Base-by-base conservation (phyloP, 768 basidiomycete species). In the Trametes cubensis region DNA sequence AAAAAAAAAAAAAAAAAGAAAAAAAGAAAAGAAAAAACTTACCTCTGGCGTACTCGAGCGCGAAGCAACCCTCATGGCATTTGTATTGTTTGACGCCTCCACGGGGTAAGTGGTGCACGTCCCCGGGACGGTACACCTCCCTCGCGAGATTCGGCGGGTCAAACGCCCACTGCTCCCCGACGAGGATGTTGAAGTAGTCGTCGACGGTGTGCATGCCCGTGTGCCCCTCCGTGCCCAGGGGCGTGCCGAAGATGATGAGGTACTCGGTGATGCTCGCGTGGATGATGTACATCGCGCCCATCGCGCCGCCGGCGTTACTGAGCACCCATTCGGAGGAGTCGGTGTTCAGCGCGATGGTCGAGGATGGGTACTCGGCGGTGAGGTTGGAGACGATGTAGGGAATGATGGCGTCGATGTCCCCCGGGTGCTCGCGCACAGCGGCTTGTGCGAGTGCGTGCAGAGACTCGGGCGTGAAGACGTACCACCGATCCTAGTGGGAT, bases 261-360 rank as follows among this genome's bases (percentile, higher is more conserved):
- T 96, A 99, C 79, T 99, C 97, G 11, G 96, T 98, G 69, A 99
- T 88, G 76, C 87, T 90, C 18, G 96, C 94, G 70, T 98, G 97
- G 66, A 98, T 92, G 76, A 98, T 83, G 74, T 95, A 97, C 96
- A 99, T 98, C 38, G 89, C 89, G 45, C 95, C 95, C 95, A 96
- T 98, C 0, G 95, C 95, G 62, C 97, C 97, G 13, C 95, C 97
- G 0, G 96, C 95, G 69, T 98, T 98, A 79, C 87, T 98, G 77
- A 96, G 91, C 25, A 97, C 85, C 96, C 96, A 98, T 70, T 98
- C 95, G 40, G 79, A 78, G 21, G 82, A 72, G 77, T 89, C 69
- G n/a, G 75, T 53, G 68, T 82, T 81, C 52, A 84, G 66, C 71
- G 86, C 84, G 64, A 92, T 58, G 20, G 76, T 77, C 44, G 79